phyloP scores from a whole-genome alignment of 2,329 filamentous ascomycete genomes.

The Trichophyton equinum region DNA sequence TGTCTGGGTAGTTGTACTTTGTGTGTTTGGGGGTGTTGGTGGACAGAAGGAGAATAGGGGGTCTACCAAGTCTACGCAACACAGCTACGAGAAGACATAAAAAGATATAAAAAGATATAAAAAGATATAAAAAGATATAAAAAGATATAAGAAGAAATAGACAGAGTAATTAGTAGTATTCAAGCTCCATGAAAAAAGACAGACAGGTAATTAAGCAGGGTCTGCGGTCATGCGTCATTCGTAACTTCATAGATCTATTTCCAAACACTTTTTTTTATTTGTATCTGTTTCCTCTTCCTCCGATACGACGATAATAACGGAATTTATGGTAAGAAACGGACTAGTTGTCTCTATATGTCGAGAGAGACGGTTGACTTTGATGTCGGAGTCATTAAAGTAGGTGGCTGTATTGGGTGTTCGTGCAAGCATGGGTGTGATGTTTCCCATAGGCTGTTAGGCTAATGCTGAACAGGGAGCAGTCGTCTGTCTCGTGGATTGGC shows the following conservation, averaged over 20 bases:
- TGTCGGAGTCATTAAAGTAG: not conserved
- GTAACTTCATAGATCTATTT: conserved; percentile 1
- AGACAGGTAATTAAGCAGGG: not conserved
- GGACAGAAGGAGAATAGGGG: no score
- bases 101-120: no score
- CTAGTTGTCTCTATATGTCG: not conserved
- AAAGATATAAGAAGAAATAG: not conserved
- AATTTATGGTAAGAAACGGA: not conserved
- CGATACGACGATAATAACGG: not conserved
- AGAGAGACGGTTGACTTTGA: not conserved
- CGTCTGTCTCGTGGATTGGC: not conserved
- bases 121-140: no score
- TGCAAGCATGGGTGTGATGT: no score
- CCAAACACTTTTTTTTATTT: not conserved
- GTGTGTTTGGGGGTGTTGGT: no score
- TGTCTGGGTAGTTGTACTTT: no score
- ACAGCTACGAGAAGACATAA: not conserved
- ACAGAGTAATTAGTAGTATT: not conserved
- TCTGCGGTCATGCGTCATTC: not conserved
- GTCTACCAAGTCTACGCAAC: no score
- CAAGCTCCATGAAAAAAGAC: not conserved
- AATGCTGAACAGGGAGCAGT: not conserved
- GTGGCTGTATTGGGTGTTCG: no score
- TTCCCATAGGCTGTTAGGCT: not conserved
- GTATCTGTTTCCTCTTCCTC: not conserved